Evolutionary conservation across 2,329 filamentous ascomycete genomes (phyloP), one percentile per base, ranked within the genome.

Genomic region (Colletotrichum theobromicola): DNA sequence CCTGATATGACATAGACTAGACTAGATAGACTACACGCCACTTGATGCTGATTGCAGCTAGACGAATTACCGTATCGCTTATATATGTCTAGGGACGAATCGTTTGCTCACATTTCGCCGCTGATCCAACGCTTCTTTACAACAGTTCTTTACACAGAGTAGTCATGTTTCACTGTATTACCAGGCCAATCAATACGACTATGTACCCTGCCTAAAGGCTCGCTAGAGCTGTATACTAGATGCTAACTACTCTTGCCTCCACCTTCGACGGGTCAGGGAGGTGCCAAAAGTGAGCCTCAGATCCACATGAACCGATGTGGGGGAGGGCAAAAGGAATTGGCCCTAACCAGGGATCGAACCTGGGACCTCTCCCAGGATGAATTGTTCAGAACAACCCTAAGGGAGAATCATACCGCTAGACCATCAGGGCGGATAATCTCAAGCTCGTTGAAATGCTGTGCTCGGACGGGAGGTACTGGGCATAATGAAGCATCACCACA

Each of bases 381-480:
- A 26, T 18, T 68, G 18, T 50, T 16, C 2, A 15, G 6, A 24
- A 37, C 28, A 57, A 42, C 66, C 66, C 66, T 68, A 68, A 68
- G 66, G 66, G 66, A 68, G 66, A 68, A 68, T 68, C 66, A 68
- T 61, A 68, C 66, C 66, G 55, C 66, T 68, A 68, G 55, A 68
- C 66, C 66, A 68, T 68, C 66, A 68, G 66, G 66, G 66, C 66
- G 0, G 18, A 2, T 15, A 3, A 18, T 18, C 12, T 34, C 26
- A 68, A 10, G 12, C 7, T 7, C 1, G 10, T 21, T 34, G n/a
- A 50, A 18, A 28, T 21, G n/a, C 12, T 26, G 13, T 60, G 57
- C 1, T 21, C 12, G 12, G 2, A 34, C 2, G 1, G 5, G 2
- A 32, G 42, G 21, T 50, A 12, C 42, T 13, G 3, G 7, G n/a